A percentile compares a stretch with the other conserved stretches of the same genome.
These are phyloP conservation scores for Logfia minima DNA, from an alignment of 129 eudicot species.

Conservation along the genomic window DNA sequence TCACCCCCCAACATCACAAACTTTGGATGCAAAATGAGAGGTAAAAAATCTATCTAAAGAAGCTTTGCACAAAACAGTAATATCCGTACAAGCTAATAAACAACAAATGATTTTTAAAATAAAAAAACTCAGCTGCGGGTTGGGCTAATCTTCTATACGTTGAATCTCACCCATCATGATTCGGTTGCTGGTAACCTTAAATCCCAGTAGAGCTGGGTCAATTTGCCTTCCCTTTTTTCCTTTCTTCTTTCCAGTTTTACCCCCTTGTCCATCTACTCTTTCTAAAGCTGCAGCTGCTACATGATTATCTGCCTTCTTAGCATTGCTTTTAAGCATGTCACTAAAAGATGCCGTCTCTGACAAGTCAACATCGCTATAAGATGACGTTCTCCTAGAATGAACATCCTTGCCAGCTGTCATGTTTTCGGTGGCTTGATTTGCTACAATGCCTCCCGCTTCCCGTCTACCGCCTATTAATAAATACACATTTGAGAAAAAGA, in stretches of 20 bases:
- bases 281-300: conserved; percentile 37
- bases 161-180: conserved; percentile 94
- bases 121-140: too few relatives aligned
- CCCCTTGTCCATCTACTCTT: conserved; percentile 46
- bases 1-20: conserved; percentile 32
- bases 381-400: conserved; percentile 60
- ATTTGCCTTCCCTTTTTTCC: conserved; percentile 87
- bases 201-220: conserved; percentile 76
- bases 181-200: conserved; percentile 79
- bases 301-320: conserved; percentile 42
- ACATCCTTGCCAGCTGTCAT: conserved; percentile 34
- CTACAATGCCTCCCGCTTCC: conserved; percentile 36
- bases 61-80: conserved; percentile 24
- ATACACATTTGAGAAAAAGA: neutral
- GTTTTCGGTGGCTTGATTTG: conserved; percentile 35
- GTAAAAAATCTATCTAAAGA: conserved; percentile 8
- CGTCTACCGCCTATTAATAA: conserved; percentile 38
- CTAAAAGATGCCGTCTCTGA: conserved; percentile 74
- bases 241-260: conserved; percentile 65
- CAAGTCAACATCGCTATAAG: conserved; percentile 65
- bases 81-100: conserved; percentile 19
- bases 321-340: conserved; percentile 86
- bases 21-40: conserved; percentile 25
- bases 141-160: conserved; percentile 54
- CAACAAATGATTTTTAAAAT: neutral